phyloP scores from a whole-genome alignment of 139 green algal genomes.

The Picochlorum sp. region DNA sequence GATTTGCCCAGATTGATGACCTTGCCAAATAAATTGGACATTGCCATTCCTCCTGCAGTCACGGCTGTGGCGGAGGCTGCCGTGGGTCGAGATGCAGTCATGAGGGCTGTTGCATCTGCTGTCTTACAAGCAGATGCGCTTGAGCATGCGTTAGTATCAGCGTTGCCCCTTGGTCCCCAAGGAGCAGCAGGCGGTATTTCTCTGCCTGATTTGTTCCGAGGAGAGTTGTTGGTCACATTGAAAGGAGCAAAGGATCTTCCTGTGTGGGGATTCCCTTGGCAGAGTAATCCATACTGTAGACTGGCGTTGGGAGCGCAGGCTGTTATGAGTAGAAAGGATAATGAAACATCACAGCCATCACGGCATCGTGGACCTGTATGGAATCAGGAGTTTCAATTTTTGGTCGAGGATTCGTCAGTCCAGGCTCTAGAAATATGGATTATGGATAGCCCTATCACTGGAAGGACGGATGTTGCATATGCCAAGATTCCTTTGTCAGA shows the following conservation, averaged over 20 bases:
- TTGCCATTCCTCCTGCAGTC: constrained; percentile 81
- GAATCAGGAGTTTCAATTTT: constrained; percentile 77
- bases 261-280: constrained; percentile 82
- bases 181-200: constrained; percentile 68
- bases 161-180: constrained; percentile 77
- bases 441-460: constrained; percentile 74
- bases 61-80: constrained; percentile 83
- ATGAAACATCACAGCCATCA: constrained; percentile 62
- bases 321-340: constrained; percentile 56
- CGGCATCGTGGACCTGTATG: constrained; percentile 70
- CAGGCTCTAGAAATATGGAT: constrained; percentile 75
- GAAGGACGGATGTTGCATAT: constrained; percentile 62
- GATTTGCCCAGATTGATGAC: constrained; percentile 91
- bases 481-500: constrained; percentile 44
- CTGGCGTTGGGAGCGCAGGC: constrained; percentile 77
- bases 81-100: constrained; percentile 83
- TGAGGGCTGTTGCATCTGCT: constrained; percentile 76
- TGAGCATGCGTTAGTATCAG: constrained; percentile 71
- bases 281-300: constrained; percentile 84
- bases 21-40: constrained; percentile 78
- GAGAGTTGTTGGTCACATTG: constrained; percentile 72
- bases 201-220: constrained; percentile 72
- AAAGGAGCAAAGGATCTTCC: constrained; percentile 69
- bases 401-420: constrained; percentile 64
- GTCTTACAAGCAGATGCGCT: constrained; percentile 80